Evolutionary conservation across 2,329 filamentous ascomycete species (phyloP), one percentile per base, ranked within the genome.

Genomic region (Ceratocystis albifundus): DNA sequence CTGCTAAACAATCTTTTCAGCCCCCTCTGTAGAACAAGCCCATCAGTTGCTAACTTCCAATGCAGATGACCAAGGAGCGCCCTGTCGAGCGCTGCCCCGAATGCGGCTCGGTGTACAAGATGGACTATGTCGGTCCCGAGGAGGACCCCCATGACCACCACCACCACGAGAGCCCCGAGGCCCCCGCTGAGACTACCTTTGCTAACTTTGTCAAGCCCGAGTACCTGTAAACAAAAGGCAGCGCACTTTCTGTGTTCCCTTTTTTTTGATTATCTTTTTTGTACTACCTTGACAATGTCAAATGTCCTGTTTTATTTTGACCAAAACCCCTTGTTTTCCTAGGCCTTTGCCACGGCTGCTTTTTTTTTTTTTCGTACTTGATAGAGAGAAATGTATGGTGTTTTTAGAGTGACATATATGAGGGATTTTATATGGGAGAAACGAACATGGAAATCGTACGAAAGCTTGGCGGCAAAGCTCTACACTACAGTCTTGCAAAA

Each of bases 51-150:
- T 59, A 59, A 59, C 55, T n/a, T 17, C 4, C 28, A 8, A 25
- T 46, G 1, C 67, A 94, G 89, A 84, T 95, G 74, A 88, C 89
- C 76, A 89, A 89, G 75, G 87, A 94, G 68, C 91, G 94, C 76
- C 94, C 94, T 67, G 78, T 96, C 72, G 90, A 95, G 82, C 90
- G 94, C 77, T 99, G 94, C 86, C 86, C 86, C 74, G 94, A 99
- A 83, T 99, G 94, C 80, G 94, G 94, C 72, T 90, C 86, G 77
- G 90, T 94, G 72, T 92, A 96, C 83, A 95, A 96, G 87, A 94
- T 97, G 89, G 88, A 96, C 76, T 99, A 96, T 78, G 80, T 96
- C 71, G 94, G 94, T 69, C 86, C 91, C 64, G 77, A 86, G 75
- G 88, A 94, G 71, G 87, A 92, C 76, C 78, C 81, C 73, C 84